Evolutionary conservation across 352 stramenopile species (phyloP), one percentile per base, ranked within the genome.

Genomic region (Pythium dissimile): DNA sequence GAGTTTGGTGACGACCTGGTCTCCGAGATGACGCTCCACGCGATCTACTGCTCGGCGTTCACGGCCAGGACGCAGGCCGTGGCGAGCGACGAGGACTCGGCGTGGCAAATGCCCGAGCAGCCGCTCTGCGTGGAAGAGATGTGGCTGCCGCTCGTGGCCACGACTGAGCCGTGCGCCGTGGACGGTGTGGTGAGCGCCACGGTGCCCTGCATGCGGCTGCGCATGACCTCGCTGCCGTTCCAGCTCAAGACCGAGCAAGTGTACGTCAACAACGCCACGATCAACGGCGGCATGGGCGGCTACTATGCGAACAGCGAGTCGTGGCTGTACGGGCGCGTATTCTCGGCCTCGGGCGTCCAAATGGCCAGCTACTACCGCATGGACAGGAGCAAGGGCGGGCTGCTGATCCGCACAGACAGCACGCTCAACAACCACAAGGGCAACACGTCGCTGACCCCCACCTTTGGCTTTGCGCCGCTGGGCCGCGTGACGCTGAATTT

Each of bases 1-100:
- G 88, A 96, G 59, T 96, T 96, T 43, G 81, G 61, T 9, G 84
- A 97, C 52, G 87, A 97, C 59, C 60, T 95, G 10, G 81, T 95
- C 39, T 78, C 72, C 2, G 62, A 80, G 41, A 67, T 91, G 31
- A 88, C 67, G 2, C 51, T 92, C 12, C 76, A 92, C 41, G 71
- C 84, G 15, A 92, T 94, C 42, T 92, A 91, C 56, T 95, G 86
- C 64, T 94, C 86, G 4, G 67, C 66, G 0, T 92, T 90, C 47
- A 76, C 77, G 1, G 82, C 78, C 0, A 30, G 66, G 21, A 72
- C 57, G 34, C 82, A 92, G 39, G 64, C 56, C 7, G 49, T 84
- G 1, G 56, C 66, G 5, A 80, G 66, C 50, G 72, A 72, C 16
- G 73, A 90, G 12, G 71, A 84, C 45, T 92, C 81, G 13, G 65